Evolutionary conservation across 148 eudicot genomes (phyloP).

Genomic region (Rhododendron williamsianum): DNA sequence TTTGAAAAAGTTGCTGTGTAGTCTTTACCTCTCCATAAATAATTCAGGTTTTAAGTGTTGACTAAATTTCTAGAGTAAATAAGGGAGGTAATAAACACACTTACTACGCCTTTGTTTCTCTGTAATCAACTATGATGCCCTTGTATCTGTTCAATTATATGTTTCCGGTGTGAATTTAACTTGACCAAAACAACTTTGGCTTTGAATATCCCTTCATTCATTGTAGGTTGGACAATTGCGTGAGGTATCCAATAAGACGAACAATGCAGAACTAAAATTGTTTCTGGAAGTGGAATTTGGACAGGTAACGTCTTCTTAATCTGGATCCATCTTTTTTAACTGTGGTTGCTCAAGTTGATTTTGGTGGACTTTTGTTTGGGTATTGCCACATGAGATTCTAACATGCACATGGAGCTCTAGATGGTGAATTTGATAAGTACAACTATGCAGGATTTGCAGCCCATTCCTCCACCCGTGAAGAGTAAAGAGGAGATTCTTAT

Average conservation of each 20-base stretch:
- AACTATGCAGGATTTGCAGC: conserved; percentile 54
- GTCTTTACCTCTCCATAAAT: background rate
- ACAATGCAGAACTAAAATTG: conserved; percentile 79
- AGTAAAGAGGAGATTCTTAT: conserved; percentile 86
- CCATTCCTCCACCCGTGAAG: conserved; percentile 62
- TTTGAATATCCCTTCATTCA: background rate
- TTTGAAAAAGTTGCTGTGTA: background rate
- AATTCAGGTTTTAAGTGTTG: background rate
- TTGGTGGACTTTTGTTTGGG: background rate
- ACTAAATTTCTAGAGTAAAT: background rate
- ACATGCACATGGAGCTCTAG: conserved; percentile 1
- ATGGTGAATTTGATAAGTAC: background rate
- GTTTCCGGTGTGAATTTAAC: background rate
- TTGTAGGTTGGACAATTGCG: conserved; percentile 83
- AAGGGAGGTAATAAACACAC: background rate
- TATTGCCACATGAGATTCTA: background rate
- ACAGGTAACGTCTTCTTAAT: conserved; percentile 35
- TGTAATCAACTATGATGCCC: background rate
- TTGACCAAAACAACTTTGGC: background rate
- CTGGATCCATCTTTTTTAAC: background rate
- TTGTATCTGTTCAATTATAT: background rate
- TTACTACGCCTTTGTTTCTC: background rate
- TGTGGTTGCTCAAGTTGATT: conserved; percentile 6
- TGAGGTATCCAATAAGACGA: conserved; percentile 66
- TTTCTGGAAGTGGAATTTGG: conserved; percentile 82